These are phyloP conservation scores for Aleurites moluccanus DNA, from an alignment of 441 rosid genomes.

Conservation along the genomic window DNA sequence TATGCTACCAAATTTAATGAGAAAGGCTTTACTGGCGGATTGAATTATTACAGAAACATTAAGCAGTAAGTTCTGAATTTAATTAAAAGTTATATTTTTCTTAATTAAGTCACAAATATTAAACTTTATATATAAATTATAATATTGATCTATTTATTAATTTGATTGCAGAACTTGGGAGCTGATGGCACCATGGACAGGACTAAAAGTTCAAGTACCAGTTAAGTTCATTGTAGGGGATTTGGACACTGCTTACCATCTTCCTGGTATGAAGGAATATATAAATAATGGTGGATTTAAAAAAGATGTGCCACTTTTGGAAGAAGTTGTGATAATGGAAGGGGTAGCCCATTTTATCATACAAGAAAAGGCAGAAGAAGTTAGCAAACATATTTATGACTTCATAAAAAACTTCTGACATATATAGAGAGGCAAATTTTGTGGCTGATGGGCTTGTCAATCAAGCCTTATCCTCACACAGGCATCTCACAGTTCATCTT, in stretches of 20 bases:
- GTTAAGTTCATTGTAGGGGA: conserved; percentile 71
- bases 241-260: conserved; percentile 49
- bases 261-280: conserved; percentile 51
- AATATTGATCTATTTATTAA: not conserved
- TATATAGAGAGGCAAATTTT: too few relatives aligned
- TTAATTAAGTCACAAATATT: too few relatives aligned
- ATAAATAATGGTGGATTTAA: conserved; percentile 57
- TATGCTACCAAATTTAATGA: conserved; percentile 39
- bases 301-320: conserved; percentile 53
- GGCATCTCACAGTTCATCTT: too few relatives aligned
- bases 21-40: conserved; percentile 51
- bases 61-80: conserved; percentile 37
- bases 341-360: conserved; percentile 65
- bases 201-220: conserved; percentile 48
- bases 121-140: not conserved
- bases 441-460: too few relatives aligned
- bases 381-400: conserved; percentile 50
- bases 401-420: conserved; percentile 60
- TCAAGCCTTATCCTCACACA: too few relatives aligned
- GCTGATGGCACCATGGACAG: conserved; percentile 64
- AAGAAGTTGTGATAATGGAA: conserved; percentile 60
- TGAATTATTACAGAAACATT: conserved; percentile 61
- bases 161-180: conserved; percentile 55
- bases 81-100: too few relatives aligned
- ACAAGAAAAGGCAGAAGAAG: conserved; percentile 54